Conservation (phyloP, 2,329 filamentous ascomycete species). For the Raffaelea deltoideospora region DNA sequence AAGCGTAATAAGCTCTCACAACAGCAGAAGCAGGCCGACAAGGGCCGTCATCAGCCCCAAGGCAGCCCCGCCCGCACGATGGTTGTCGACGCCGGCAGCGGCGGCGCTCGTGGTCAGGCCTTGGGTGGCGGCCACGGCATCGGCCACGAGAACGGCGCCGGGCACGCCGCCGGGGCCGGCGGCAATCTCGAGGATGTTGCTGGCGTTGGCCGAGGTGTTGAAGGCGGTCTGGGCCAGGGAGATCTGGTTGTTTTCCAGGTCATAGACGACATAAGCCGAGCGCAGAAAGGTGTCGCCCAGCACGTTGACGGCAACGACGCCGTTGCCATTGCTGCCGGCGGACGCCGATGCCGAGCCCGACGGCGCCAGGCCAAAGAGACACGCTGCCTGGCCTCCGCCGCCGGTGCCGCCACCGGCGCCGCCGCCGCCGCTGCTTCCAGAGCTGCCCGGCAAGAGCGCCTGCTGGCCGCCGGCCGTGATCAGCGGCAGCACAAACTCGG, state of each 20-base stretch:
- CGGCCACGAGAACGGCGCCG: conserved; percentile 32
- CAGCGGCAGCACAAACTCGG: conserved; percentile 43
- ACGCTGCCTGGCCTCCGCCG: conserved; percentile 37
- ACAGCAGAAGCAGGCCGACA: background rate
- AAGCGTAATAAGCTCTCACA: too few relatives aligned
- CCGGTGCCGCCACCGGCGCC: too few relatives aligned
- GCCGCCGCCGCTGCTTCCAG: too few relatives aligned
- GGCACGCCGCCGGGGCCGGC: conserved; percentile 34
- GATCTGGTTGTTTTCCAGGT: conserved; percentile 56
- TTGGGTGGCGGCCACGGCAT: conserved; percentile 33
- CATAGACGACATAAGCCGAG: conserved; percentile 62
- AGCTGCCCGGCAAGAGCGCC: too few relatives aligned
- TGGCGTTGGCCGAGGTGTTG: conserved; percentile 31
- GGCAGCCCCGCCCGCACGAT: too few relatives aligned
- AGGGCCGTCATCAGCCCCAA: too few relatives aligned
- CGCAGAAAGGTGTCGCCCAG: conserved; percentile 63
- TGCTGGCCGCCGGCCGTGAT: conserved; percentile 28
- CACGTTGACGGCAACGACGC: conserved; percentile 44
- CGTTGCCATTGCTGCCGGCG: too few relatives aligned
- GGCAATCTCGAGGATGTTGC: conserved; percentile 39
- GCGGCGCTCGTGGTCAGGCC: conserved; percentile 15
- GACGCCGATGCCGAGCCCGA: too few relatives aligned
- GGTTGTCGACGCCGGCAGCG: background rate
- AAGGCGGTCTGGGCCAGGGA: conserved; percentile 53
- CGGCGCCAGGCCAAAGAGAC: conserved; percentile 53